Base-by-base conservation (phyloP, 1,139 yeast genomes). In the Candida sojae region DNA sequence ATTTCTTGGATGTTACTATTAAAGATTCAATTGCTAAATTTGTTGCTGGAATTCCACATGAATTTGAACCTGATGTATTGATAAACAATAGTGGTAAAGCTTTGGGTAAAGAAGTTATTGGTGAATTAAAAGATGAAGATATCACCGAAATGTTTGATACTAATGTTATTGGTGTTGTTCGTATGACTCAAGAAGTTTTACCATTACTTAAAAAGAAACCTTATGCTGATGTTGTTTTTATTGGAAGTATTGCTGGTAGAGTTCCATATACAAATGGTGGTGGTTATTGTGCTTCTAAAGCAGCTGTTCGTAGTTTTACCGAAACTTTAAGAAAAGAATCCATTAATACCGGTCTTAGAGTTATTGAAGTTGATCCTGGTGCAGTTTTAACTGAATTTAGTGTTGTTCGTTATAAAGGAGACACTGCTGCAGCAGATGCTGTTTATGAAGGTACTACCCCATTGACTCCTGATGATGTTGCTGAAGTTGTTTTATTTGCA, bases 1-100 rank as follows among this genome's bases (percentile, higher is more conserved):
- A 74, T 35, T 63, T 67, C 47, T 72, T 89, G 44, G 96, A 89
- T 61, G 88, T 89, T n/a, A 72, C 59, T 66, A 82, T 66, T 41
- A 66, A 70, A 44, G 73, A 71, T 10, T 68, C 78, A 34, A 80
- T 88, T 53, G 68, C 73, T 36, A 73, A 79, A 42, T 84, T 83
- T 58, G 68, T 88, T 44, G 64, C 67, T 3, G 55, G 55, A 12
- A 62, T 83, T 43, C 89, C 88, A 6, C 56, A 56, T 31, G 86
- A 80, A 34, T 83, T 81, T 59, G 82, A 79, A 53, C 76, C 83
- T 52, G 89, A 84, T 62, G 79, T 89, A 34, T 73, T 89, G 49
- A 71, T 89, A 52, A 89, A 89, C 72, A 89, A 88, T 62, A 95
- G 96, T 6, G 96, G 96, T 37, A 79, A 85, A 67, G 96, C 93